Conservation (phyloP, 768 basidiomycete genomes). For the Leccinum imitatum region DNA sequence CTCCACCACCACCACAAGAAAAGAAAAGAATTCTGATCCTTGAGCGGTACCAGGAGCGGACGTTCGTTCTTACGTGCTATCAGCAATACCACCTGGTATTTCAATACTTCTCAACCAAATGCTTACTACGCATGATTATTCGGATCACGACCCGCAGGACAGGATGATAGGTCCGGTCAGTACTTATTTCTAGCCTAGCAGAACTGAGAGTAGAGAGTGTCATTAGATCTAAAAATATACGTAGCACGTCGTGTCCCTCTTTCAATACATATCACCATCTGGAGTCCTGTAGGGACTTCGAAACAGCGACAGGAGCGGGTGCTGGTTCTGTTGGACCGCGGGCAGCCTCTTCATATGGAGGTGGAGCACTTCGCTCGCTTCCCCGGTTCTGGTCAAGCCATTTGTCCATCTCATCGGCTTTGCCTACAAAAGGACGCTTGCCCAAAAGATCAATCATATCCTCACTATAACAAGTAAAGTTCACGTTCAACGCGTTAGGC, state of each 20-base stretch:
- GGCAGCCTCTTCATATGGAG: conserved; percentile 53
- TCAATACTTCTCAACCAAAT: too few species aligned
- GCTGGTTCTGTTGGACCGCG: conserved; percentile 41
- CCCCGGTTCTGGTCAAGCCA: conserved; percentile 86
- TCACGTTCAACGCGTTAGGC: background rate
- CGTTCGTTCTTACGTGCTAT: too few species aligned
- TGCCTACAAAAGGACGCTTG: conserved; percentile 75
- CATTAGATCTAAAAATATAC: conserved; percentile 23
- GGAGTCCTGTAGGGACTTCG: conserved; percentile 37
- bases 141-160: background rate
- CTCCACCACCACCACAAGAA: background rate
- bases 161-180: background rate
- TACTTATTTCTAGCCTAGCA: conserved; percentile 27
- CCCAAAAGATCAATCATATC: conserved; percentile 85
- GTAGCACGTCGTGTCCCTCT: conserved; percentile 2
- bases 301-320: conserved; percentile 42
- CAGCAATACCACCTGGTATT: too few species aligned
- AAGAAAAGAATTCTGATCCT: too few species aligned
- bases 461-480: conserved; percentile 49
- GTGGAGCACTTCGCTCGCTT: conserved; percentile 58
- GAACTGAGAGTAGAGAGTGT: conserved; percentile 41
- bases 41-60: too few species aligned
- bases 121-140: too few species aligned
- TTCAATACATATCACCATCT: conserved; percentile 14
- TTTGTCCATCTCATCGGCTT: conserved; percentile 92